phyloP scores from a whole-genome alignment of 2,329 filamentous ascomycete genomes.

The Colletotrichum sp. region DNA sequence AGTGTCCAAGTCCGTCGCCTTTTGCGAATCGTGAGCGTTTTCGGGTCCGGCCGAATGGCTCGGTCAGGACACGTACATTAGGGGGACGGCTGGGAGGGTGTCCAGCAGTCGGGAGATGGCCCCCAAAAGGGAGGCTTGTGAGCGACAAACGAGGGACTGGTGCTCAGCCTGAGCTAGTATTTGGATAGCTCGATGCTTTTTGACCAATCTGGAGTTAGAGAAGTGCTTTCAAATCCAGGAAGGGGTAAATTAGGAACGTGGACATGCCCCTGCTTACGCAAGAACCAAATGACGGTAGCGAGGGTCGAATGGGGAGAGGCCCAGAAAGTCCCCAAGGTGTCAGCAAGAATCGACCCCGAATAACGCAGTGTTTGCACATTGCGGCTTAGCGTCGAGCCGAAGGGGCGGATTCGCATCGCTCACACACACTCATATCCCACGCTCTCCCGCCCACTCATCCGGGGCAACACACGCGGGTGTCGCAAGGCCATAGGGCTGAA shows the following conservation, averaged over 20 bases:
- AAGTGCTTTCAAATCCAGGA: not conserved
- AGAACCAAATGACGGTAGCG: not conserved
- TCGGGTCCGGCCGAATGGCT: slow-evolving; percentile 8
- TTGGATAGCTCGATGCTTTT: not conserved
- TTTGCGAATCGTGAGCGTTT: not conserved
- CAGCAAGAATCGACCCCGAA: slow-evolving; percentile 2
- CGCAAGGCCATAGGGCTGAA: slow-evolving; percentile 15
- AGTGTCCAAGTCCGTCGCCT: not conserved
- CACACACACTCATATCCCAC: not conserved
- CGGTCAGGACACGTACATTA: not conserved
- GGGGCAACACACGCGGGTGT: not conserved
- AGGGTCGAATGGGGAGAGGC: not conserved
- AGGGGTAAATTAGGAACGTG: not conserved
- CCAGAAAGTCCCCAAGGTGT: not conserved
- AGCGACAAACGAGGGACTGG: not conserved
- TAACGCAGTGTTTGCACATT: not conserved
- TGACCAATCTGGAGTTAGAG: not conserved
- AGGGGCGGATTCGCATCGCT: not conserved
- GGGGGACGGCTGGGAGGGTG: not conserved
- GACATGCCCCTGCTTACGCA: slow-evolving; percentile 2
- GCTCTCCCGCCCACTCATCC: not conserved
- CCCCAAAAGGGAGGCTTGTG: not conserved
- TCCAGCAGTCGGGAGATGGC: not conserved
- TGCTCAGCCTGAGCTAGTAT: not conserved
- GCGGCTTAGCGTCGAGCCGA: slow-evolving; percentile 10